Evolutionary conservation across 75 land plant species (phyloP).

Genomic region (Adiantum capillusveneris): DNA sequence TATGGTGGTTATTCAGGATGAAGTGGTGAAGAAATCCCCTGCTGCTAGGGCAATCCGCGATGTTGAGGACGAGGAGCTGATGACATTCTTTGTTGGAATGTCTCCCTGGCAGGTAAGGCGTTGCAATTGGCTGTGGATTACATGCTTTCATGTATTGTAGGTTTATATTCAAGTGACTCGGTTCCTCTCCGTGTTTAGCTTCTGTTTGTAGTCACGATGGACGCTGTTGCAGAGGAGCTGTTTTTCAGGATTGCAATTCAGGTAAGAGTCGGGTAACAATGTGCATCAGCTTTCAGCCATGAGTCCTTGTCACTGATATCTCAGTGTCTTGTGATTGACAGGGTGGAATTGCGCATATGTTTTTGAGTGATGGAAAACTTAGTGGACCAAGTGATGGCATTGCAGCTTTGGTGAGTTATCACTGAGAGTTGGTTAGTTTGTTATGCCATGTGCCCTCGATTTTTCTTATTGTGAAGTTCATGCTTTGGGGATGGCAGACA

Average conservation of each 20-base stretch:
- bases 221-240: constrained; percentile 87
- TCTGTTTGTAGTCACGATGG: constrained; percentile 64
- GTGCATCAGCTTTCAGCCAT: no score
- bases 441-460: no score
- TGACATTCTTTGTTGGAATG: constrained; percentile 88
- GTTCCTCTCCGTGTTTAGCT: constrained; percentile 39
- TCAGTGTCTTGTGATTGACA: constrained; percentile 14
- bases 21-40: constrained; percentile 79
- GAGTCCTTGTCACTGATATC: neutral
- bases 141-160: no score
- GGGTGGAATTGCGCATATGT: constrained; percentile 83
- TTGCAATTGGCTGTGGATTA: no score
- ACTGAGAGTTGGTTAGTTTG: no score
- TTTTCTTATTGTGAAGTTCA: no score
- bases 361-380: constrained; percentile 55
- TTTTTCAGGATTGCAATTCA: constrained; percentile 92
- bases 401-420: constrained; percentile 69
- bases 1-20: constrained; percentile 47
- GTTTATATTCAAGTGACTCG: neutral
- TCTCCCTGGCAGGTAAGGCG: constrained; percentile 84
- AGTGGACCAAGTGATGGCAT: constrained; percentile 52
- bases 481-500: constrained; percentile 47
- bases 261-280: constrained; percentile 35
- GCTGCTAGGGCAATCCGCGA: constrained; percentile 94
- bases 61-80: constrained; percentile 89